A percentile compares a stretch with the other conserved stretches of the same genome.
Conservation (phyloP, 192 early-diverging fungal genomes). For the Entophlyctis luteolus region DNA sequence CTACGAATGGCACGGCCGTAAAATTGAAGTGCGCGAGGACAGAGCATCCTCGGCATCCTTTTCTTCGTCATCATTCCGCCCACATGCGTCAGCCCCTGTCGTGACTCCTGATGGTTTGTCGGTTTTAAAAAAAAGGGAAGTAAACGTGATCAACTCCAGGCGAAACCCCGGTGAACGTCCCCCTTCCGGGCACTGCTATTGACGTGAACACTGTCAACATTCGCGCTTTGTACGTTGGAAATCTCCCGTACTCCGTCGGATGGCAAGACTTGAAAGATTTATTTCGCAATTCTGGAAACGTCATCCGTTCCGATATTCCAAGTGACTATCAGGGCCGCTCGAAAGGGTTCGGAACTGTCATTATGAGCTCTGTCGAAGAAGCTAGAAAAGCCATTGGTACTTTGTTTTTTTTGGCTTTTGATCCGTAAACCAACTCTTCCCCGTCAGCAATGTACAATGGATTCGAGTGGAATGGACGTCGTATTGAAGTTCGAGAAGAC, state of each 20-base stretch:
- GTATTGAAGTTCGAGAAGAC: slow-evolving; percentile 72
- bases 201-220: slow-evolving; percentile 27
- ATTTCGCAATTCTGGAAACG: slow-evolving; percentile 66
- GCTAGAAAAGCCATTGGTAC: slow-evolving; percentile 64
- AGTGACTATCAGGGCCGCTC: slow-evolving; percentile 52
- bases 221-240: slow-evolving; percentile 49
- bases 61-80: background rate
- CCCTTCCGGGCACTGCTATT: slow-evolving; percentile 29
- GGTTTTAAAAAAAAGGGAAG: background rate
- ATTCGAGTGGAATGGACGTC: slow-evolving; percentile 67
- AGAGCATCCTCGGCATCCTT: slow-evolving; percentile 24
- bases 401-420: background rate
- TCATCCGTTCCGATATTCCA: slow-evolving; percentile 64
- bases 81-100: no score
- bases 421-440: background rate
- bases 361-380: slow-evolving; percentile 63
- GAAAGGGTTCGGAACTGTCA: slow-evolving; percentile 69
- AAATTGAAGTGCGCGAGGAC: slow-evolving; percentile 49
- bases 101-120: background rate
- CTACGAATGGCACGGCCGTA: slow-evolving; percentile 48
- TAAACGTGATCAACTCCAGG: background rate
- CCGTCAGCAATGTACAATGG: slow-evolving; percentile 51
- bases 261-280: slow-evolving; percentile 56
- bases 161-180: slow-evolving; percentile 22
- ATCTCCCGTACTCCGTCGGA: slow-evolving; percentile 49